A percentile compares a stretch with the other conserved stretches of the same genome.
Conservation (phyloP, 2,329 filamentous ascomycete genomes). For the Nemania serpens region DNA sequence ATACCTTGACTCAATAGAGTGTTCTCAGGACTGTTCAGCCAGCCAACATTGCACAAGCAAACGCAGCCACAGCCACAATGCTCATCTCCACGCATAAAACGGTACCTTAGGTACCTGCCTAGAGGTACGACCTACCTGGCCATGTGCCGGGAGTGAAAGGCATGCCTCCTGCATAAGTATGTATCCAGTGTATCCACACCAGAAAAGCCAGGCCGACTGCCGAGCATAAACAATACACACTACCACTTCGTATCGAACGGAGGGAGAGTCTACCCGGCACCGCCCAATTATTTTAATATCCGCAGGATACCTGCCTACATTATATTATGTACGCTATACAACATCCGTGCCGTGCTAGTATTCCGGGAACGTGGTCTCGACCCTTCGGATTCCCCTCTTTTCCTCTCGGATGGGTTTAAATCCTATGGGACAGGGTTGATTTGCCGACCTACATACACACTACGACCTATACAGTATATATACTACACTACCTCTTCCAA, state of each 20-base stretch:
- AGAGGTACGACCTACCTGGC: neutral
- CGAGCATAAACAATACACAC: constrained; percentile 1
- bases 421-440: too few species aligned
- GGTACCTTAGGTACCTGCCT: too few species aligned
- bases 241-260: too few species aligned
- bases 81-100: constrained; percentile 10
- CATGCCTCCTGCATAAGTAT: too few species aligned
- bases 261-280: neutral
- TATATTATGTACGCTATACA: too few species aligned
- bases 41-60: constrained; percentile 2
- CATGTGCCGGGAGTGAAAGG: neutral
- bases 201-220: neutral
- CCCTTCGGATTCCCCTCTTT: constrained; percentile 1
- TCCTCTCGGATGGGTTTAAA: too few species aligned
- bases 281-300: constrained; percentile 13
- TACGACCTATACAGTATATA: too few species aligned
- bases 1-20: too few species aligned
- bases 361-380: constrained; percentile 11
- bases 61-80: constrained; percentile 21
- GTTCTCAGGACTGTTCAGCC: neutral
- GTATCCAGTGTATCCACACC: neutral
- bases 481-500: too few species aligned
- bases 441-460: too few species aligned
- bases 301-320: too few species aligned
- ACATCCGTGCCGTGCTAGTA: neutral